Percentiles rank a stretch among this genome's conserved stretches.
Conservation (phyloP, 2,329 filamentous ascomycete genomes). For the Tolypocladium pustulatum region DNA sequence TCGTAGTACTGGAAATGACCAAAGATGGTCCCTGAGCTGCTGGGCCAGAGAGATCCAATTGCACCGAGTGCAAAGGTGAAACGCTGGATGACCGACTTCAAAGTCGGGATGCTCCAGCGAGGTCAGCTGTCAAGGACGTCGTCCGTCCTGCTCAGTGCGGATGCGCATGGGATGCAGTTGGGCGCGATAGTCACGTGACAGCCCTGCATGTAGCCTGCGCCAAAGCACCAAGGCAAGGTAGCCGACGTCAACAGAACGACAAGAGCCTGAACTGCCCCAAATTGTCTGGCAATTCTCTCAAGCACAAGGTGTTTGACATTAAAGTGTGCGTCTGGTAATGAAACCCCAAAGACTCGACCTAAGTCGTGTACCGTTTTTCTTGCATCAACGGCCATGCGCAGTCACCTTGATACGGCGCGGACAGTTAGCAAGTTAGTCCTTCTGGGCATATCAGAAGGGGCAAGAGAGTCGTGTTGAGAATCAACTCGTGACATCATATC, state of each 20-base stretch:
- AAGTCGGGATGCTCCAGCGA: background rate
- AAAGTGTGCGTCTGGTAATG: too few species aligned
- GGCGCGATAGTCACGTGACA: background rate
- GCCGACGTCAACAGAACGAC: background rate
- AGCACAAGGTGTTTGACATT: background rate
- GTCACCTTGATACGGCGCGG: too few species aligned
- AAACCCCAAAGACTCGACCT: too few species aligned
- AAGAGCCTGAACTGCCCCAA: background rate
- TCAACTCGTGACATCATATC: background rate
- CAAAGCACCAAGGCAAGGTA: too few species aligned
- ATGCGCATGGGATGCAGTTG: background rate
- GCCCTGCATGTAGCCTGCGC: background rate
- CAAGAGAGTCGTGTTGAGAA: background rate
- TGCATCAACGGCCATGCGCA: too few species aligned
- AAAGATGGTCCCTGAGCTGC: background rate
- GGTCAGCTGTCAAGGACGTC: background rate
- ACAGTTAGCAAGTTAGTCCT: background rate
- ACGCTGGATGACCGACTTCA: background rate
- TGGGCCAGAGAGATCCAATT: background rate
- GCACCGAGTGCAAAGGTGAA: background rate
- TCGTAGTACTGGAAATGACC: background rate
- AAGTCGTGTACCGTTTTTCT: too few species aligned
- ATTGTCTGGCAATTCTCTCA: background rate
- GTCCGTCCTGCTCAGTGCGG: background rate
- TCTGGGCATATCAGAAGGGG: background rate